Base-by-base conservation (phyloP, 2,329 filamentous ascomycete species). In the Chaetomiaceae sp. region DNA sequence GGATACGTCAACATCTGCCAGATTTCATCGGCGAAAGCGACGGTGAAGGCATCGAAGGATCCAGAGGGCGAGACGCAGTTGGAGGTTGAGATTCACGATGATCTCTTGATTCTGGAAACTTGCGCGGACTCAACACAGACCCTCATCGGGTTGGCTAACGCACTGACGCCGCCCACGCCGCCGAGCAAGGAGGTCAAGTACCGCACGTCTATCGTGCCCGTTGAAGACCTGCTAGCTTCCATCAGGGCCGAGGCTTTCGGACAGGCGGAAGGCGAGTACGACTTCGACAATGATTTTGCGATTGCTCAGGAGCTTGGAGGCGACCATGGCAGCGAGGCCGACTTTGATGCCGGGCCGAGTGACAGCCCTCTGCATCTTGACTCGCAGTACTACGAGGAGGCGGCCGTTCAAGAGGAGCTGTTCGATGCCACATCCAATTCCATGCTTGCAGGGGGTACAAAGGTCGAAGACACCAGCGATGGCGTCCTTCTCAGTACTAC, bases 121-220 rank as follows among this genome's bases (percentile, higher is more conserved):
- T 99, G 95, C 64, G 94, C 94, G 27, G 94, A 99, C 70, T 99
- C 94, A 1, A 97, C 91, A 0, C 91, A 96, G 68, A 99, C 94
- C 0, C 77, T 99, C 14, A 86, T 96, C 48, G 79, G 81, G 2
- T 79, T 95, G 38, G 72, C 91, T 15, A 89, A 88, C 63, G 91
- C 87, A 0, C 76, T 99, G 4, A 84, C 85, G 34, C 94, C 92
- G 4, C 92, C 94, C 1, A 85, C 83, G 7, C 87, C 91, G 0
- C 90, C 91, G 1, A 92, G 82, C 64, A 89, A 87, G 57, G 85
- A 88, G 61, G 82, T 85, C 59, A 94, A 94, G 66, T 99, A 95
- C 68, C 82, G 89, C 33, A 96, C 91, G 0, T 83, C 92, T 57
- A 81, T 95, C 3, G 84, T 96, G 55, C 91, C 91, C 0, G 81